A percentile compares a stretch with the other conserved stretches of the same genome.
These are phyloP conservation scores for Teratosphaeria epicoccoides DNA, from an alignment of 2,329 filamentous ascomycete species.

Conservation along the genomic window DNA sequence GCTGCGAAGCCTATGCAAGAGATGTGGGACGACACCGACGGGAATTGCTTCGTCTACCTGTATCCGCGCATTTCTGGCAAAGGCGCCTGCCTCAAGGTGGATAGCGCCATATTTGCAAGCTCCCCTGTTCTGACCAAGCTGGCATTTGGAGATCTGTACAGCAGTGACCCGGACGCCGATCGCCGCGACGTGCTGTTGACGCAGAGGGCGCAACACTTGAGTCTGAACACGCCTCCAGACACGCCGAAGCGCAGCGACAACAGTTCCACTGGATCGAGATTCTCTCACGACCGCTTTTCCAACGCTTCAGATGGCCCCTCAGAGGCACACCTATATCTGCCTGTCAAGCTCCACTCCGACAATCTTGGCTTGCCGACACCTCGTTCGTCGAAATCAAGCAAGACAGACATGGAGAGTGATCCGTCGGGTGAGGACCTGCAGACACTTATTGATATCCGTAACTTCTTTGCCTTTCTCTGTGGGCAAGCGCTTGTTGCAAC, in stretches of 20 bases:
- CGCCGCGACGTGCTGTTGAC: constrained; percentile 26
- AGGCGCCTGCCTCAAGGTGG: constrained; percentile 50
- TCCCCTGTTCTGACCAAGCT: constrained; percentile 46
- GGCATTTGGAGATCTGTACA: constrained; percentile 44
- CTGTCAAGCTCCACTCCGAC: constrained; percentile 47
- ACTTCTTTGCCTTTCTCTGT: constrained; percentile 54
- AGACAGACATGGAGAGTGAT: constrained; percentile 13
- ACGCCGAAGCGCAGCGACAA: constrained; percentile 13
- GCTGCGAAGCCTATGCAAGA: constrained; percentile 46
- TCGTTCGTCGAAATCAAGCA: constrained; percentile 11
- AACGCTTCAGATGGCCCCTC: constrained; percentile 39
- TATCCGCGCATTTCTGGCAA: constrained; percentile 46
- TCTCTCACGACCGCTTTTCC: constrained; percentile 36
- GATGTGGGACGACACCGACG: constrained; percentile 48
- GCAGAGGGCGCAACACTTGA: constrained; percentile 18
- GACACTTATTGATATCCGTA: constrained; percentile 48
- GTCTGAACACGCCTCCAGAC: constrained; percentile 21
- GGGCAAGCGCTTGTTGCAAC: constrained; percentile 52
- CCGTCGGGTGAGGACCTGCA: constrained; percentile 41
- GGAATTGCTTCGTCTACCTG: constrained; percentile 54
- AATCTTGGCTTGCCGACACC: constrained; percentile 16
- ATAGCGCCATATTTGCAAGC: constrained; percentile 48
- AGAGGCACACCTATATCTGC: constrained; percentile 48
- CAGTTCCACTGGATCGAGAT: constrained; percentile 20
- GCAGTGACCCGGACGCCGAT: constrained; percentile 15